These are phyloP conservation scores for Blastocystis sp. DNA, from an alignment of 352 stramenopile species.

Conservation along the genomic window DNA sequence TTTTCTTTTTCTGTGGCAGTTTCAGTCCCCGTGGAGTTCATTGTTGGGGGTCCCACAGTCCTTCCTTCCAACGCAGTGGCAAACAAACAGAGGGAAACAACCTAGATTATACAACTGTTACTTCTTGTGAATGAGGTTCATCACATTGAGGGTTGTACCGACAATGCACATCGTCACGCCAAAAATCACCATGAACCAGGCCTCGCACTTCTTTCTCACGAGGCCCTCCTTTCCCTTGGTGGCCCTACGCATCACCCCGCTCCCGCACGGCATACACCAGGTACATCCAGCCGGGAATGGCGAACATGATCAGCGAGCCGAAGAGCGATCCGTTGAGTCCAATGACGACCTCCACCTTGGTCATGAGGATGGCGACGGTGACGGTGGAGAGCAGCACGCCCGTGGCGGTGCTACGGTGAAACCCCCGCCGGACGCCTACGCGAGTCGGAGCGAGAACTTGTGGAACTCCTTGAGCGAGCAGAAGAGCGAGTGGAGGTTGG, in stretches of 20 bases:
- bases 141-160: conserved; percentile 36
- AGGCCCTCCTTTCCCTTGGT: conserved; percentile 29
- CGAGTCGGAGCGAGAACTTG: conserved; percentile 7
- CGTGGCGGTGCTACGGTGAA: conserved; percentile 41
- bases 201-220: conserved; percentile 56
- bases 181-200: conserved; percentile 66
- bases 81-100: not conserved
- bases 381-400: conserved; percentile 51
- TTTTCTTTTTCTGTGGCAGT: too few species aligned
- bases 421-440: not conserved
- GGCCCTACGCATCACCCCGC: not conserved
- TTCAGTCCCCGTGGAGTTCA: too few species aligned
- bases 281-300: conserved; percentile 66
- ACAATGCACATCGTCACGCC: conserved; percentile 55
- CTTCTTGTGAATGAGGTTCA: not conserved
- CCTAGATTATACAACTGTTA: not conserved
- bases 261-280: conserved; percentile 2
- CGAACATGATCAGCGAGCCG: conserved; percentile 68
- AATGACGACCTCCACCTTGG: conserved; percentile 66
- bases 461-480: conserved; percentile 45
- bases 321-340: conserved; percentile 68
- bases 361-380: conserved; percentile 55
- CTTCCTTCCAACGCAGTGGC: not conserved
- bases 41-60: too few species aligned
- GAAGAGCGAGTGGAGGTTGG: conserved; percentile 63